Base-by-base conservation (phyloP, 768 basidiomycete species). In the Lentinula aciculospora region DNA sequence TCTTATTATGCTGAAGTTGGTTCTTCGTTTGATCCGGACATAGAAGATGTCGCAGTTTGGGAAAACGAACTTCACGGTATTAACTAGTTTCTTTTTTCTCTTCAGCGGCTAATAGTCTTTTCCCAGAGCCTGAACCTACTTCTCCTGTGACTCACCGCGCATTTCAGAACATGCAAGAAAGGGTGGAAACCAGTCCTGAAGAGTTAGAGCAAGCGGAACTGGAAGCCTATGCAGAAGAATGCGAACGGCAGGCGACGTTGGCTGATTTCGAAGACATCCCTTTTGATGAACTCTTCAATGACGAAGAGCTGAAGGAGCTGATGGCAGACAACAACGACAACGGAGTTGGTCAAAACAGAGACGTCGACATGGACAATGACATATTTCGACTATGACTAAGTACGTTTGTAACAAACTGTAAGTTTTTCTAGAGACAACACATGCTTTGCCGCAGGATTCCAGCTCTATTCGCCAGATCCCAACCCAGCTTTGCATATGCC, bases 21-120 rank as follows among this genome's bases (percentile, higher is more conserved):
- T 4, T 88, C 86, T 15, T 89, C 88, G 1, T 81, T 88, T 58
- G 88, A 90, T 65, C 88, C 88, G 4, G 82, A 83, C 66, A 70
- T 88, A 64, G 86, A 90, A 32, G 86, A 89, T 57, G 67, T 80
- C 3, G 70, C 63, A 21, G 64, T 67, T n/a, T 89, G 86, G 87
- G 87, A 88, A 66, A 63, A 69, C 28, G 82, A 82, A 45, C 64
- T 88, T 3, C 65, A 63, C 62, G 77, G 85, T 77, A 57, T 57
- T n/a, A 70, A 56, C 29, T 15, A 31, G 29, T 21, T 36, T 9
- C 6, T 27, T 29, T 9, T 2, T 4, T n/a, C 31, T 53, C 4
- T 47, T 47, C 13, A 23, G 23, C 10, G 21, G 19, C 9, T 44
- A 9, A 44, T 21, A 12, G 9, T 9, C n/a, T 50, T 15, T 31